Conservation (phyloP, 768 basidiomycete species). For the Leccinellum albellum region DNA sequence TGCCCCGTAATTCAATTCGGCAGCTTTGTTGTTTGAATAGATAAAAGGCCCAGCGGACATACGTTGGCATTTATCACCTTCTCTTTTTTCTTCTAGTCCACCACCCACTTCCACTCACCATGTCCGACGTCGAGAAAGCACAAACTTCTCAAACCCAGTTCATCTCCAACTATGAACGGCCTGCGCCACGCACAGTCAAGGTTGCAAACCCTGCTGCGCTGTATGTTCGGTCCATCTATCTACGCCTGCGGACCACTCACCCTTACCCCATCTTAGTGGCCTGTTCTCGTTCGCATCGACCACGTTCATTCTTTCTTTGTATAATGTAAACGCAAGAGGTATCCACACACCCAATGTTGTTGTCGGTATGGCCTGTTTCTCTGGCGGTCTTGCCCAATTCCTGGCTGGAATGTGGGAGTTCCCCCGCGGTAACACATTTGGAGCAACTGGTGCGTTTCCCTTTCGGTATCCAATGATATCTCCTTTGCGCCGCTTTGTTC, state of each 20-base stretch:
- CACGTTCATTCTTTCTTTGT: constrained; percentile 74
- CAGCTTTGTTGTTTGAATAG: constrained; percentile 2
- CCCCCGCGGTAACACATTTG: constrained; percentile 65
- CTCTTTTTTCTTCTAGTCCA: neutral
- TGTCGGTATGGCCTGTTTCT: constrained; percentile 82
- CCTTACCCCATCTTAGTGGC: constrained; percentile 43
- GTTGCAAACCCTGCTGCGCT: constrained; percentile 55
- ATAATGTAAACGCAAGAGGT: constrained; percentile 57
- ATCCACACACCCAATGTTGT: constrained; percentile 63
- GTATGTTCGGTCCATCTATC: constrained; percentile 14
- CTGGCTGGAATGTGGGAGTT: constrained; percentile 91
- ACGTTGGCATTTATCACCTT: neutral
- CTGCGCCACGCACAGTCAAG: constrained; percentile 29
- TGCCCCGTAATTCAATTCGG: constrained; percentile 15
- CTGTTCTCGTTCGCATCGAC: constrained; percentile 83
- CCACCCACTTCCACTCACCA: constrained; percentile 7
- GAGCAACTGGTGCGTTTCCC: constrained; percentile 57
- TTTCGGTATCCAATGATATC: too few relatives aligned
- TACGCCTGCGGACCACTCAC: too few relatives aligned
- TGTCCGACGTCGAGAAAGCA: constrained; percentile 38
- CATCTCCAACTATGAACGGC: constrained; percentile 13
- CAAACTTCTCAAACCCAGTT: constrained; percentile 17
- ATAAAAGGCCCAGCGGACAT: constrained; percentile 15
- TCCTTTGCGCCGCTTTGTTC: too few relatives aligned
- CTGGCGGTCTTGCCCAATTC: constrained; percentile 81